A percentile compares a stretch with the other conserved stretches of the same genome.
phyloP scores from a whole-genome alignment of 805 yeast genomes.

The Barnettozyma wickerhamii region DNA sequence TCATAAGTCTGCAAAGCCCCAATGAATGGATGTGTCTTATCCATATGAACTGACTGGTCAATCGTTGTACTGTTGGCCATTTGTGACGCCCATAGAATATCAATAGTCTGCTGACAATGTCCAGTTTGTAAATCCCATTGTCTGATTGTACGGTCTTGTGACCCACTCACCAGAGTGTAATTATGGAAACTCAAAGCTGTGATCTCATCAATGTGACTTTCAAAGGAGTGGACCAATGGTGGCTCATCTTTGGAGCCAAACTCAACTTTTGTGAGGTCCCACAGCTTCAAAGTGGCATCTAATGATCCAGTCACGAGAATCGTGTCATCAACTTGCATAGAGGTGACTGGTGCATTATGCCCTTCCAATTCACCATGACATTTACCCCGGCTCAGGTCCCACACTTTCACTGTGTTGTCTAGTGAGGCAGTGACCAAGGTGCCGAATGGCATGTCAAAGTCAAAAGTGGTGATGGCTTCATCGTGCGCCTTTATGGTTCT shows the following conservation, averaged over 20 bases:
- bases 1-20: constrained; percentile 69
- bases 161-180: constrained; percentile 58
- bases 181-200: constrained; percentile 57
- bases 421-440: constrained; percentile 71
- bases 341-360: constrained; percentile 53
- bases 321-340: constrained; percentile 53
- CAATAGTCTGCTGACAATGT: constrained; percentile 64
- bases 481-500: constrained; percentile 47
- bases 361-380: constrained; percentile 52
- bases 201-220: constrained; percentile 62
- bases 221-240: constrained; percentile 46
- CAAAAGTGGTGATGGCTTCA: constrained; percentile 51
- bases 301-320: constrained; percentile 51
- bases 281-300: constrained; percentile 59
- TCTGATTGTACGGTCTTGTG: constrained; percentile 65
- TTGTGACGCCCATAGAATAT: constrained; percentile 57
- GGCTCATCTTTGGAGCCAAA: constrained; percentile 19
- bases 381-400: constrained; percentile 67
- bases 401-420: constrained; percentile 75
- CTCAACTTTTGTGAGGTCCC: constrained; percentile 43
- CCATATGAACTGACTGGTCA: constrained; percentile 11
- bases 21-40: constrained; percentile 38
- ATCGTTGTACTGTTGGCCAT: constrained; percentile 15
- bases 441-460: constrained; percentile 73
- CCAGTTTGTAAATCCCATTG: constrained; percentile 73